A percentile compares a stretch with the other conserved stretches of the same genome.
phyloP scores from a whole-genome alignment of 768 basidiomycete genomes.

The Boletus fagicola region DNA sequence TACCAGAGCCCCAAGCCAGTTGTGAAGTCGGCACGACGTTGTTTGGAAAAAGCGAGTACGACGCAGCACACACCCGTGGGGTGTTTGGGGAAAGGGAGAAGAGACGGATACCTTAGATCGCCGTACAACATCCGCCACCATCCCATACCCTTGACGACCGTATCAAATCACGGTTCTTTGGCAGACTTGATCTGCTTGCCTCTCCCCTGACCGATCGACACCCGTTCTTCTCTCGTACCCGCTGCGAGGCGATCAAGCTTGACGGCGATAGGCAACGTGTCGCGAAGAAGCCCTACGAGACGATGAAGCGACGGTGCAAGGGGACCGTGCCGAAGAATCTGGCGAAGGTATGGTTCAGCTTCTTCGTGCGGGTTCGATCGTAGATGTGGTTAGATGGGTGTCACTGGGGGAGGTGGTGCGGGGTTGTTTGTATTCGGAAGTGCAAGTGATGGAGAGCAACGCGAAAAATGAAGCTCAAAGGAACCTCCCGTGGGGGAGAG shows the following conservation, averaged over 20 bases:
- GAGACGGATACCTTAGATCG: conserved; percentile 52
- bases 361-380: conserved; percentile 72
- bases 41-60: conserved; percentile 51
- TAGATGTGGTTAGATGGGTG: conserved; percentile 29
- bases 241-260: conserved; percentile 58
- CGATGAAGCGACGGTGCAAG: conserved; percentile 64
- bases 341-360: conserved; percentile 72
- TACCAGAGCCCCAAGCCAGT: neutral
- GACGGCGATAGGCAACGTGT: conserved; percentile 74
- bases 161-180: conserved; percentile 46
- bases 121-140: conserved; percentile 80
- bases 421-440: conserved; percentile 17
- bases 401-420: conserved; percentile 27
- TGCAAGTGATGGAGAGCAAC: conserved; percentile 29
- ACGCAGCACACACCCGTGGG: conserved; percentile 34
- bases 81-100: conserved; percentile 10
- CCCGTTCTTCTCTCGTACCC: conserved; percentile 30
- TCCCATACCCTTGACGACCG: conserved; percentile 75
- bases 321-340: conserved; percentile 65
- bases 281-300: conserved; percentile 65
- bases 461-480: conserved; percentile 72
- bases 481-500: conserved; percentile 64
- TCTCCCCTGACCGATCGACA: conserved; percentile 1
- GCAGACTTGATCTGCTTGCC: conserved; percentile 14
- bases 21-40: neutral